Evolutionary conservation across 306 rosid species (phyloP), one percentile per base, ranked within the genome.

Genomic region (Elaeagnus macrophylla): DNA sequence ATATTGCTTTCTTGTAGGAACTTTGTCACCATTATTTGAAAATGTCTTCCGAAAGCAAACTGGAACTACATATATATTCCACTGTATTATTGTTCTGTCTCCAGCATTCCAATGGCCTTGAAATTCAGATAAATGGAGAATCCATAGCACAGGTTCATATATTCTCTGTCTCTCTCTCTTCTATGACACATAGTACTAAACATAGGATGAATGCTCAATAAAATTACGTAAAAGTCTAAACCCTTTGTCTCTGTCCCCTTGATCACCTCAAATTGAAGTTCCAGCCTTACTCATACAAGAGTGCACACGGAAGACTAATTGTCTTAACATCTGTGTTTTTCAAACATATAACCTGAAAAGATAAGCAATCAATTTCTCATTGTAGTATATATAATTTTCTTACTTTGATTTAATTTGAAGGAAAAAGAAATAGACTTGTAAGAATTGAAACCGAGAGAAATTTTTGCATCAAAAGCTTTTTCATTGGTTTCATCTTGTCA

Each of bases 31-130:
- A 74, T 64, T 89, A 83, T 71, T 38, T 76, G 6, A 54, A 71
- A 57, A 65, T 79, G 74, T 65, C 72, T 56, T 36, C 73, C 12
- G 82, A 81, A 69, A 81, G 81, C 69, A 89, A 85, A 80, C 76
- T 89, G 83, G 95, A 83, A 59, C 71, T 79, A 25, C 94, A 80
- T 55, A 83, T 89, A 71, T 85, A 78, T 57, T 80, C 93, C 48
- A 68, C 66, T 58, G 69, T 83, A 39, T 49, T 89, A 57, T 74
- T 71, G 60, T 76, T 55, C 48, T 85, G 95, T 60, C 93, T 89
- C 57, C 81, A 67, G 61, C 71, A 60, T 50, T 68, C 73, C 17
- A 50, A 15, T 63, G 76, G 69, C 42, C 17, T 66, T 57, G 72
- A 57, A 67, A 38, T 77, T 71, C 75, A 75, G 54, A 50, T 80